Conservation (phyloP, 1,139 yeast species). For the Candida sp. region DNA sequence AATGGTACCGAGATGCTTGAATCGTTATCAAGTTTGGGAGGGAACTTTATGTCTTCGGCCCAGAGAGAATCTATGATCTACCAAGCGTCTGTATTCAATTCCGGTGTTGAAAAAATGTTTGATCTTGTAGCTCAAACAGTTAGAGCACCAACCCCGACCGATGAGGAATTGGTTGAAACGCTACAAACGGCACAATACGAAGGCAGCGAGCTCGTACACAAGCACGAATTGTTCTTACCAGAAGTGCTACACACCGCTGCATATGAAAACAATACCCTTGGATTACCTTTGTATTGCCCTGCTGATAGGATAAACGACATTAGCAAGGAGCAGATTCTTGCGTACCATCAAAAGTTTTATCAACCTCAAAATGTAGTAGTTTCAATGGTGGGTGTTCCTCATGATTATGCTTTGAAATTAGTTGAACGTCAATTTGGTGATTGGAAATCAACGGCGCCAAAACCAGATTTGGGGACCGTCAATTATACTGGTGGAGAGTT, state of each 20-base stretch:
- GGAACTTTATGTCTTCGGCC: constrained; percentile 92
- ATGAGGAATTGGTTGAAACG: constrained; percentile 73
- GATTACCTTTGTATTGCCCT: constrained; percentile 85
- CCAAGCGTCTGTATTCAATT: constrained; percentile 91
- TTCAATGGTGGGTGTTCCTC: constrained; percentile 85
- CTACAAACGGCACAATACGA: constrained; percentile 77
- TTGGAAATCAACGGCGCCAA: constrained; percentile 33
- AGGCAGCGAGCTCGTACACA: constrained; percentile 73
- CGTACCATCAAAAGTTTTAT: constrained; percentile 66
- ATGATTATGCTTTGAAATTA: constrained; percentile 63
- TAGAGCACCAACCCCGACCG: constrained; percentile 61
- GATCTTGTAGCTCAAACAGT: constrained; percentile 79
- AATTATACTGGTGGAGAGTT: constrained; percentile 77
- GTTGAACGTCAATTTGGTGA: constrained; percentile 65
- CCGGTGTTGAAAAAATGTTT: constrained; percentile 82
- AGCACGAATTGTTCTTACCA: constrained; percentile 85
- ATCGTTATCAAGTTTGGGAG: constrained; percentile 77
- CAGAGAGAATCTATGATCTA: constrained; percentile 90
- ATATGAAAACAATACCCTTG: constrained; percentile 67
- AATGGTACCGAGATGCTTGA: constrained; percentile 73
- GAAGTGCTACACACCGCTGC: constrained; percentile 87
- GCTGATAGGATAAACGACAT: constrained; percentile 60
- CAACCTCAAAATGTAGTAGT: constrained; percentile 83
- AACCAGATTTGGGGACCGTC: constrained; percentile 44
- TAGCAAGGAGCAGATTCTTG: constrained; percentile 48